A percentile compares a stretch with the other conserved stretches of the same genome.
Evolutionary conservation across 2,329 filamentous ascomycete genomes (phyloP).

Genomic region (Monilinia laxa): DNA sequence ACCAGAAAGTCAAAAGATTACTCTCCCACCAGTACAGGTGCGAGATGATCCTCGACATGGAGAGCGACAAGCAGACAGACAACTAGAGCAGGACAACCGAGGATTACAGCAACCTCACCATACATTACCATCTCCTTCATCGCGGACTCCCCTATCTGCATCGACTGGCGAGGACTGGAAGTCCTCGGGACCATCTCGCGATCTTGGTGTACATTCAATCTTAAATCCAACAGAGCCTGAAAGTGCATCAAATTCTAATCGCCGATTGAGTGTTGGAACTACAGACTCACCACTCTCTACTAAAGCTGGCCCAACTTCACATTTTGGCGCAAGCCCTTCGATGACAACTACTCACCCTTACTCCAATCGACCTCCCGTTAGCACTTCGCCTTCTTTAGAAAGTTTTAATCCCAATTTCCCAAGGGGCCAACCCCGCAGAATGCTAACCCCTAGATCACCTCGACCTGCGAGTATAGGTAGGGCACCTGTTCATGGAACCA

Average conservation of each 20-base stretch:
- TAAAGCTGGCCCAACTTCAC: constrained; percentile 26
- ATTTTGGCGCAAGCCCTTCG: constrained; percentile 35
- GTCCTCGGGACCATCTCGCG: constrained; percentile 35
- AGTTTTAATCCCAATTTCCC: constrained; percentile 36
- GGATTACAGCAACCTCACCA: constrained; percentile 28
- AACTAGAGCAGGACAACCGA: constrained; percentile 31
- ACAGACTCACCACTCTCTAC: constrained; percentile 34
- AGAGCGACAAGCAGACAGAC: constrained; percentile 34
- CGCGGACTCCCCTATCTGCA: constrained; percentile 27
- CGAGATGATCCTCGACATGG: constrained; percentile 39
- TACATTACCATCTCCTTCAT: constrained; percentile 31
- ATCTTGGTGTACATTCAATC: constrained; percentile 42
- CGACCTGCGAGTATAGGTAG: constrained; percentile 53
- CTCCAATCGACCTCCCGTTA: constrained; percentile 29
- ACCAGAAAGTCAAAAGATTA: constrained; percentile 39
- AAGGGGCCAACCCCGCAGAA: constrained; percentile 29
- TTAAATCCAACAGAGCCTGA: constrained; percentile 41
- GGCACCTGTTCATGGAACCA: constrained; percentile 46
- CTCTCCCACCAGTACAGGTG: constrained; percentile 39
- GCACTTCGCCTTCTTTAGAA: constrained; percentile 31
- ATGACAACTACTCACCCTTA: constrained; percentile 30
- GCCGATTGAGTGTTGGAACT: constrained; percentile 30
- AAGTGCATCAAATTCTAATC: constrained; percentile 26
- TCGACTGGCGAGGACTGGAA: constrained; percentile 33
- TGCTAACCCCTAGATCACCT: constrained; percentile 43